Evolutionary conservation across 169 alveolate genomes (phyloP).

Genomic region (Plasmodium reichenowi): DNA sequence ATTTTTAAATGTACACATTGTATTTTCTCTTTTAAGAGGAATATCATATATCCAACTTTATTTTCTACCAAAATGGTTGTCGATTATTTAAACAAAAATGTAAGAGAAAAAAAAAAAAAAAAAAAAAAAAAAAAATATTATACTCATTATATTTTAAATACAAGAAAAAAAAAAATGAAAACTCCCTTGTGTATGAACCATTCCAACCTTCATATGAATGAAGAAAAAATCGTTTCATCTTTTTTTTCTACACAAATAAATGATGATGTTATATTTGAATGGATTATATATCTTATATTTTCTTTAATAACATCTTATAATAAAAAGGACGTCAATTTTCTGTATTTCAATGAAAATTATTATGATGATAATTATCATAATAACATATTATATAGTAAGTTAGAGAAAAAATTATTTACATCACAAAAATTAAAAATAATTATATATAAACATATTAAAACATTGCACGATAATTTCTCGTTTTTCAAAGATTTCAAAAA

Average conservation of each 20-base stretch:
- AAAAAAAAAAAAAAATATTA: no score
- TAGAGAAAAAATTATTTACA: neutral
- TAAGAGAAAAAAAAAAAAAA: no score
- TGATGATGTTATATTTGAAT: neutral
- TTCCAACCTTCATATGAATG: no score
- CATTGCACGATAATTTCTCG: slow-evolving; percentile 6
- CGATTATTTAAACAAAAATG: no score
- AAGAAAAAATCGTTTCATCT: neutral
- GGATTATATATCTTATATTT: slow-evolving; percentile 25
- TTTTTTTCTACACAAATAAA: neutral
- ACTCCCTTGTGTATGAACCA: no score
- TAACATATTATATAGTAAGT: neutral
- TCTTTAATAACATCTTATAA: slow-evolving; percentile 39
- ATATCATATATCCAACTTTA: no score
- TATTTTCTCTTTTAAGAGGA: no score
- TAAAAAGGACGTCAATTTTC: slow-evolving; percentile 35
- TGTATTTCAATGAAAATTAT: slow-evolving; percentile 65
- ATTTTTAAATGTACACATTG: no score
- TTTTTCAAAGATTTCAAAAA: slow-evolving; percentile 3
- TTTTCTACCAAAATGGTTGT: no score
- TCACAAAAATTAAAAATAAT: neutral
- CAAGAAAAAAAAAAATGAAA: no score
- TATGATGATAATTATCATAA: slow-evolving; percentile 19
- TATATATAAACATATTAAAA: slow-evolving; percentile 1
- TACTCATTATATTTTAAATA: no score